Base-by-base conservation (phyloP, 1,284 basidiomycete species). In the Sanghuangporus sanghuang region DNA sequence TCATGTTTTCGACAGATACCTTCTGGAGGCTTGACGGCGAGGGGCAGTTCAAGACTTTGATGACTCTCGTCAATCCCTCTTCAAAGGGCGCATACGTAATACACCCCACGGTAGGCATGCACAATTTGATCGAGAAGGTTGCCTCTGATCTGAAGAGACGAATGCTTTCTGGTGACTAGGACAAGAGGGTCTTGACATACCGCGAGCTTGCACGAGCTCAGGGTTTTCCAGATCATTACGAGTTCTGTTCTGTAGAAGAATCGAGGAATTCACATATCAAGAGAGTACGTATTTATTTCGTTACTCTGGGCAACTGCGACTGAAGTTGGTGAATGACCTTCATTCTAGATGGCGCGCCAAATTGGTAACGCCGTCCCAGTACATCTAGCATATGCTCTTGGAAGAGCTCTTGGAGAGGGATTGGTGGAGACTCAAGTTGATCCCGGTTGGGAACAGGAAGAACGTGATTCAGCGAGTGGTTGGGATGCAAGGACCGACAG, bases 311-410 rank as follows among this genome's bases (percentile, higher is more conserved):
- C 38, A 16, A 7, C 14, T 38, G 40, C 39, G 27, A 21, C 23
- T 27, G 16, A 36, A 36, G 2, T 11, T 32, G 14, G 23, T 55
- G 27, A 39, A 8, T 32, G 9, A 12, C 8, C 3, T 46, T 46
- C 44, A 46, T 12, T 46, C 44, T 18, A 50, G 87, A 84, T 86
- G 84, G 74, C 82, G 61, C 77, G 80, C 48, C 88, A 90, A 68
- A 89, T 90, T 57, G 89, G 88, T 0, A 90, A 90, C 68, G 87
- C 88, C 8, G 87, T 90, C 7, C 87, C 88, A 8, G 78, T 89
- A 8, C 85, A 85, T 3, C 77, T 90, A 40, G 85, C 85, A 6
- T 72, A 79, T 16, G 85, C 85, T 2, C 74, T 90, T 2, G 88
- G 86, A 2, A 85, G 79, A 69, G 78, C 81, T 12, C 71, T 90